Base-by-base conservation (phyloP, 306 rosid genomes). In the Nissolia schottii region DNA sequence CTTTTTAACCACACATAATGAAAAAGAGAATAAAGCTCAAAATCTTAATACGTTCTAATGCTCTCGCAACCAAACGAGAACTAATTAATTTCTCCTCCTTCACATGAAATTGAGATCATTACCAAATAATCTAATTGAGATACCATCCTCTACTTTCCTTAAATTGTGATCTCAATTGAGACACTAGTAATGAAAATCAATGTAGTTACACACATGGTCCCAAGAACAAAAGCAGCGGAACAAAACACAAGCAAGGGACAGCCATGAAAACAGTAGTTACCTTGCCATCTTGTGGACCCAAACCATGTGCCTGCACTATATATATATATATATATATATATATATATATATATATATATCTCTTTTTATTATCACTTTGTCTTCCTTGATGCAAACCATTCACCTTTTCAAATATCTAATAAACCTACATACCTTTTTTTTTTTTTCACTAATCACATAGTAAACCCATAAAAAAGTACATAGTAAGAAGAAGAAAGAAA, bases 231-330 rank as follows among this genome's bases (percentile, higher is more conserved):
- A 54, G 72, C 64, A 64, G 48, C 46, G 53, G 64, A 66, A 75
- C 43, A 70, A 27, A 69, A 80, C 63, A 35, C 49, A 54, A 27
- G 58, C 81, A 73, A 58, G 78, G 80, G 82, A 77, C 87, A 80
- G 62, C 81, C 84, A 74, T 62, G 82, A 83, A 81, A 83, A 73
- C 66, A 79, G 73, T 66, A 76, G 64, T 67, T 62, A 85, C n/a
- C n/a, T 84, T 85, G 92, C 78, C 95, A 71, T 70, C 60, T 78
- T 77, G 79, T 82, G 77, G 73, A n/a, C 70, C 73, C 79, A 76
- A 75, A 82, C 60, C 93, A 90, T 84, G 87, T 85, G 89, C 83
- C 54, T 69, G 64, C 77, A 81, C 83, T 78, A 79, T 84, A 64
- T 65, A 35, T n/a, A n/a, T n/a, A n/a, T n/a, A n/a, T n/a, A n/a